phyloP scores from a whole-genome alignment of 179 eudicot genomes.

The Amaranthus tricolor region DNA sequence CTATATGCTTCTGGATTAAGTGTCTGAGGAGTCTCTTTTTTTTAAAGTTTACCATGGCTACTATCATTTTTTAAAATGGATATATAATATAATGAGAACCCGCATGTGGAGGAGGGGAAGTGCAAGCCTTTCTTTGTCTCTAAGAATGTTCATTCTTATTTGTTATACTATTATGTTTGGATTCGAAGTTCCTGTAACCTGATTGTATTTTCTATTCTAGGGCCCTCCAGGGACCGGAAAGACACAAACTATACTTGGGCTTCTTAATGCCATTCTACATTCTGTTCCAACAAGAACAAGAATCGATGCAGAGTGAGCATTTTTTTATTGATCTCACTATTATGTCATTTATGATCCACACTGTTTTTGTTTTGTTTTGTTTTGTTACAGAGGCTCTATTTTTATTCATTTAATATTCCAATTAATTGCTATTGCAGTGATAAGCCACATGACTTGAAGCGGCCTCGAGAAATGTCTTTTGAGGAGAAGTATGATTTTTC shows the following conservation, averaged over 20 bases:
- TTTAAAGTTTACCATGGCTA: not conserved
- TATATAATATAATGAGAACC: not conserved
- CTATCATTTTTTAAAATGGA: no score
- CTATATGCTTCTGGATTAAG: not conserved
- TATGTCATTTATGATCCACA: constrained; percentile 6
- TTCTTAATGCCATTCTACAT: constrained; percentile 91
- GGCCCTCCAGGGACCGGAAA: constrained; percentile 99
- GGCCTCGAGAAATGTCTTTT: constrained; percentile 66
- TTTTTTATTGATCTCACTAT: not conserved
- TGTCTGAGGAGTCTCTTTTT: not conserved
- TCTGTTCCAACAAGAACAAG: constrained; percentile 93
- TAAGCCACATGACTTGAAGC: constrained; percentile 48
- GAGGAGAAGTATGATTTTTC: constrained; percentile 62
- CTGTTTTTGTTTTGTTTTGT: not conserved
- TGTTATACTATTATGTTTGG: not conserved
- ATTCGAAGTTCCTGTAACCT: constrained; percentile 11
- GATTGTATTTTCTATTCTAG: constrained; percentile 40
- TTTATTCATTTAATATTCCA: not conserved
- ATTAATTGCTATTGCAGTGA: constrained; percentile 45
- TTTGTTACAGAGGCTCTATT: not conserved
- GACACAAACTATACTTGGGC: constrained; percentile 95
- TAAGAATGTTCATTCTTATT: not conserved
- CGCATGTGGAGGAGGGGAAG: not conserved
- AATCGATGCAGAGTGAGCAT: constrained; percentile 61
- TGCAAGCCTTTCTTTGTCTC: not conserved